Base-by-base conservation (phyloP, 441 rosid genomes). In the Gossypium gossypioides region DNA sequence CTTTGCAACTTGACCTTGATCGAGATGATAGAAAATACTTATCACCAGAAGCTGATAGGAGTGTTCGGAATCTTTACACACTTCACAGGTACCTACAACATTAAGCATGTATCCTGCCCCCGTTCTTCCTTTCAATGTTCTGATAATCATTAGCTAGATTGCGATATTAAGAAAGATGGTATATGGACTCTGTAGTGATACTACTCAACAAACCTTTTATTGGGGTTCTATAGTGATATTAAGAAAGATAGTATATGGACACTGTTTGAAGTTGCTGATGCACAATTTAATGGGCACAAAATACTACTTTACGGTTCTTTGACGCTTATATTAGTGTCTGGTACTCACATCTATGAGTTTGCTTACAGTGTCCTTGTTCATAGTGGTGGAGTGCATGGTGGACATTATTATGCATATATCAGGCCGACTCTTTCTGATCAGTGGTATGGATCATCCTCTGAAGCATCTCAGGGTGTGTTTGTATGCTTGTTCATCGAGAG, bases 1-100 rank as follows among this genome's bases (percentile, higher is more conserved):
- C 88, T 64, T 67, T 81, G 75, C 85, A 85, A 83, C 88, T 85
- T 75, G 88, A 85, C 72, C 85, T 85, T 75, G 88, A 85, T 46
- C 78, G 80, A 3, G 86, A 76, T 50, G 72, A 72, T 71, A 82
- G 85, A 21, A 85, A 85, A 71, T 83, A 83, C 71, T 78, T 85
- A 69, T 85, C 86, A 16, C 84, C 85, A 29, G 88, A 83, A 1
- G 85, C 86, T 34, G 82, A 85, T 72, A 83, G 82, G 81, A 83
- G 79, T 27, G 81, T 83, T 65, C 84, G 88, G 72, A 85, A 83
- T 68, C 84, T 85, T 60, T 85, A 83, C 77, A 77, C 86, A 27
- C 84, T 85, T 48, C 88, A 85, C 85, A 82, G 88, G 88, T 85
- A 77, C 34, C 67, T 61, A 16, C 66, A 44, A 24, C 44, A 71